A percentile compares a stretch with the other conserved stretches of the same genome.
phyloP scores from a whole-genome alignment of 352 stramenopile species.

The Phytophthora citrophthora region DNA sequence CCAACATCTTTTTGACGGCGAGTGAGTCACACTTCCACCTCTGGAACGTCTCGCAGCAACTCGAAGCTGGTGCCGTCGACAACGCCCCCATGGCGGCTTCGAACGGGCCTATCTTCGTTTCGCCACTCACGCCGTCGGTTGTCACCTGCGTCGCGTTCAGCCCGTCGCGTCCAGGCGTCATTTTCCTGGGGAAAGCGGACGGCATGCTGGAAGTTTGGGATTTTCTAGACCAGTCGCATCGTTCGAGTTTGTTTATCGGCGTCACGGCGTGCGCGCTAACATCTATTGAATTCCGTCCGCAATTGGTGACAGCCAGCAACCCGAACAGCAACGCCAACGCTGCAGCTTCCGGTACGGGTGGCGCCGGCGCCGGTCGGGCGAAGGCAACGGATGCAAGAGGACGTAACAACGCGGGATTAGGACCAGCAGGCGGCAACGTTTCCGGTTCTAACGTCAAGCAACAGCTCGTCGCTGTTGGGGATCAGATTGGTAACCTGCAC shows the following conservation, averaged over 20 bases:
- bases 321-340: slow-evolving; percentile 20
- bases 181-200: slow-evolving; percentile 91
- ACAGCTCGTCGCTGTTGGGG: slow-evolving; percentile 91
- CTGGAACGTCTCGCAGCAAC: slow-evolving; percentile 85
- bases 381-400: slow-evolving; percentile 31
- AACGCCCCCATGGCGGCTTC: slow-evolving; percentile 19
- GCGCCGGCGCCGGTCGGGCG: slow-evolving; percentile 11
- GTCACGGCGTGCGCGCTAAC: slow-evolving; percentile 90
- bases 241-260: slow-evolving; percentile 76
- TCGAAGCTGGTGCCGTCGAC: slow-evolving; percentile 9
- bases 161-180: slow-evolving; percentile 85
- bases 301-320: slow-evolving; percentile 25
- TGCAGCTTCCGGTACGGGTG: slow-evolving; percentile 2
- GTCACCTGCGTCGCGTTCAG: slow-evolving; percentile 90
- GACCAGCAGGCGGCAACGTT: slow-evolving; percentile 3
- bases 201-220: slow-evolving; percentile 94
- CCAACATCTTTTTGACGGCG: slow-evolving; percentile 87
- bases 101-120: slow-evolving; percentile 87
- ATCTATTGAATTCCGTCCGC: slow-evolving; percentile 80
- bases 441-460: slow-evolving; percentile 68
- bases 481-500: slow-evolving; percentile 93
- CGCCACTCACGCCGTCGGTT: slow-evolving; percentile 74
- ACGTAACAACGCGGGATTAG: slow-evolving; percentile 25
- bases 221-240: slow-evolving; percentile 92
- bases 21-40: slow-evolving; percentile 93